Evolutionary conservation across 177 flowering plant species (phyloP).

Genomic region (Viscum album): DNA sequence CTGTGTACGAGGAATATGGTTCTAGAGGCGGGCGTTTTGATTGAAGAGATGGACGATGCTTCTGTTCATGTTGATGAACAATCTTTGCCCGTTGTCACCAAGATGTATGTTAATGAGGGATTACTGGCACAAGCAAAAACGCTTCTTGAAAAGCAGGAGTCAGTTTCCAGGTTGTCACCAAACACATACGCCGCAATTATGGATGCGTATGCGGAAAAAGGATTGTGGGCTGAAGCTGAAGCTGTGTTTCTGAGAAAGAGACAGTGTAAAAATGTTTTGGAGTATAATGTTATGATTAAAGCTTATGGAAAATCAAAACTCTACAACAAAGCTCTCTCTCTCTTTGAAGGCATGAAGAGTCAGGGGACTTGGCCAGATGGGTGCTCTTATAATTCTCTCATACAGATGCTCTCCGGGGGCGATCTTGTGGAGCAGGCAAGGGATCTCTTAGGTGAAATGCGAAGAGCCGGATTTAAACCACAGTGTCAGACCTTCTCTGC

Average conservation of each 20-base stretch:
- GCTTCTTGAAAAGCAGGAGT: slow-evolving; percentile 31
- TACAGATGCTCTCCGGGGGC: slow-evolving; percentile 70
- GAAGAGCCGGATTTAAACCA: slow-evolving; percentile 54
- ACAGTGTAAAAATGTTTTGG: slow-evolving; percentile 43
- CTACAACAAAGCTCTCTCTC: slow-evolving; percentile 62
- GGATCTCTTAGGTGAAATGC: slow-evolving; percentile 58
- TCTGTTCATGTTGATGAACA: slow-evolving; percentile 44
- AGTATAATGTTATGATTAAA: slow-evolving; percentile 82
- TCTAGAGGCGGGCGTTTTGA: slow-evolving; percentile 45
- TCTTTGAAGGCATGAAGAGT: slow-evolving; percentile 64
- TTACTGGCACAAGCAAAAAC: slow-evolving; percentile 38
- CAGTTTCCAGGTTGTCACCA: slow-evolving; percentile 28
- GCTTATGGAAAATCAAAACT: slow-evolving; percentile 73
- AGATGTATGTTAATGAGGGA: slow-evolving; percentile 55
- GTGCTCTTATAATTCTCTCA: slow-evolving; percentile 72
- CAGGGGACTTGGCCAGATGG: slow-evolving; percentile 84
- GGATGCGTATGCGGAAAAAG: slow-evolving; percentile 74
- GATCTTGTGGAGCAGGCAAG: slow-evolving; percentile 48
- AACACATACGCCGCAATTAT: slow-evolving; percentile 55
- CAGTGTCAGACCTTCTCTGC: slow-evolving; percentile 55
- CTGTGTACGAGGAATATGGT: slow-evolving; percentile 61
- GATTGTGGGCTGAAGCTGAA: slow-evolving; percentile 79
- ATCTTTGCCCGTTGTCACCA: slow-evolving; percentile 53
- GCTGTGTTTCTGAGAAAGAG: slow-evolving; percentile 39
- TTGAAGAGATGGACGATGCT: slow-evolving; percentile 52